A percentile compares a stretch with the other conserved stretches of the same genome.
Conservation (phyloP, 2,329 filamentous ascomycete genomes). For the Diaporthe citrichinensis region DNA sequence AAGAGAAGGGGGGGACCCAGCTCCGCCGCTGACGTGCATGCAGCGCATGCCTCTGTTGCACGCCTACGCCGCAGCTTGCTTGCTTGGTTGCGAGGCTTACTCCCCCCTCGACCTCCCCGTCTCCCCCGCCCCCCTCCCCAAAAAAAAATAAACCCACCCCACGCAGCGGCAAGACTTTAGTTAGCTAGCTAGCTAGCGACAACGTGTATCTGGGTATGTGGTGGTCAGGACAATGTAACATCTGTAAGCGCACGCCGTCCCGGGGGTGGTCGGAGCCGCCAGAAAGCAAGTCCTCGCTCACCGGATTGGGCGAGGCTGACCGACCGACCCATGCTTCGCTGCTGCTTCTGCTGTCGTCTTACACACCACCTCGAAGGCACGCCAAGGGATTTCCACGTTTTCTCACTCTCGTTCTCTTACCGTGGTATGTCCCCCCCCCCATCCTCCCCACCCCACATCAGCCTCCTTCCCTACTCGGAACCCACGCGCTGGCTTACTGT, state of each 20-base stretch:
- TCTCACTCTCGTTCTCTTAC: conserved; percentile 2
- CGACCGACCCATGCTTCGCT: neutral
- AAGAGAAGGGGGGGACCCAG: neutral
- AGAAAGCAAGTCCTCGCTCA: neutral
- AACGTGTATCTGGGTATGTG: neutral
- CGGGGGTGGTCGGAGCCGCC: neutral
- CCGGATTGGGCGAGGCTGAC: conserved; percentile 3
- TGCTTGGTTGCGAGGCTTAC: conserved; percentile 16
- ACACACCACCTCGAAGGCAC: conserved; percentile 2
- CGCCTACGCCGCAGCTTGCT: conserved; percentile 38
- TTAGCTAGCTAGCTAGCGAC: neutral
- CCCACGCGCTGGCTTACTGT: conserved; percentile 15
- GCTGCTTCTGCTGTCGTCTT: conserved; percentile 4
- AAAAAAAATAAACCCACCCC: neutral
- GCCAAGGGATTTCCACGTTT: conserved; percentile 29
- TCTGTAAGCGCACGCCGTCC: neutral
- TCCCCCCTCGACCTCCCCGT: neutral
- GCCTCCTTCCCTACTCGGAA: conserved; percentile 13
- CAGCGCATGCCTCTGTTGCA: neutral
- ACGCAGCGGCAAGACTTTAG: neutral
- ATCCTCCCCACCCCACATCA: neutral
- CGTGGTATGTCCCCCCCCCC: neutral
- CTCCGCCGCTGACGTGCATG: conserved; percentile 16
- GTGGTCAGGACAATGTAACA: neutral
- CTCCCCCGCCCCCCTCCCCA: neutral